Evolutionary conservation across 2,329 filamentous ascomycete species (phyloP).

Genomic region (Penicillium thymicola): DNA sequence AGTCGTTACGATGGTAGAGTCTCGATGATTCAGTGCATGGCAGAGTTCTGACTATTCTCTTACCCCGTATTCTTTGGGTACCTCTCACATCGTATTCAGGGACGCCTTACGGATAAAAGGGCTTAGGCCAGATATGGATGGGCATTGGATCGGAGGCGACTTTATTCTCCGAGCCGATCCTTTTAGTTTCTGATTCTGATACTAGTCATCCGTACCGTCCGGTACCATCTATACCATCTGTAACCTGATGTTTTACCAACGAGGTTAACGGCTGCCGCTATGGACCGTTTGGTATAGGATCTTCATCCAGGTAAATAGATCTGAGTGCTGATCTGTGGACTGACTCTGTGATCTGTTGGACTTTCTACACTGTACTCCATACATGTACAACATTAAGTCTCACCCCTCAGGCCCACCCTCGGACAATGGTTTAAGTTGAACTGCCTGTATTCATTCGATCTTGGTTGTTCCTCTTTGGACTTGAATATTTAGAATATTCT

Average conservation of each 20-base stretch:
- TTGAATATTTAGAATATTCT: not conserved
- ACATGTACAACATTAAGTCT: not conserved
- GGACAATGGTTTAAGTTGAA: not conserved
- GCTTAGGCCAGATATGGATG: slow-evolving; percentile 7
- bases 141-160: slow-evolving; percentile 14
- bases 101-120: slow-evolving; percentile 1
- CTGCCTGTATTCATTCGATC: not conserved
- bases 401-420: not conserved
- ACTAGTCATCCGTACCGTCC: not conserved
- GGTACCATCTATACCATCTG: slow-evolving; percentile 4
- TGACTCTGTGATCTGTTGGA: slow-evolving; percentile 1
- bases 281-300: slow-evolving; percentile 8
- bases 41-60: not conserved
- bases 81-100: not conserved
- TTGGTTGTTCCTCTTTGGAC: not conserved
- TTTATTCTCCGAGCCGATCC: slow-evolving; percentile 12
- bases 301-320: slow-evolving; percentile 8
- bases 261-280: not conserved
- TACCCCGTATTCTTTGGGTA: slow-evolving; percentile 8
- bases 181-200: slow-evolving; percentile 9
- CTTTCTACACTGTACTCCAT: not conserved
- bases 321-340: slow-evolving; percentile 6
- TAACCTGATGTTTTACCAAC: slow-evolving; percentile 7
- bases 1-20: not conserved
- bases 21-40: slow-evolving; percentile 3